A percentile compares a stretch with the other conserved stretches of the same genome.
Conservation (phyloP, 2,329 filamentous ascomycete genomes). For the Fusarium stilboides region DNA sequence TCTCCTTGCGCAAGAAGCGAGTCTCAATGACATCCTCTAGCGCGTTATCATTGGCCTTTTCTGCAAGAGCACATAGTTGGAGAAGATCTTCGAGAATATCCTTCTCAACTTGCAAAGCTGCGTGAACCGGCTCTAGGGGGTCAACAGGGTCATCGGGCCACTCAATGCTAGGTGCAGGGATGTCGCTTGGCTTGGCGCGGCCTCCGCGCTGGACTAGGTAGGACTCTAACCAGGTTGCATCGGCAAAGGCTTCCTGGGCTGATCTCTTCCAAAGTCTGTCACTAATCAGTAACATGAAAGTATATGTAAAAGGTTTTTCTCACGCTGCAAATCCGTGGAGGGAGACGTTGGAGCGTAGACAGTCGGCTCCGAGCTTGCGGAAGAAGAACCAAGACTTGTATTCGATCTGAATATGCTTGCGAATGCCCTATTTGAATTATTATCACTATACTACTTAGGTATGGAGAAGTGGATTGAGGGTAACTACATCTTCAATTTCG, state of each 20-base stretch:
- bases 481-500: constrained; percentile 5
- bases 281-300: neutral
- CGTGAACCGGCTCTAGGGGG: constrained; percentile 9
- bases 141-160: constrained; percentile 23
- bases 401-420: constrained; percentile 3
- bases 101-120: constrained; percentile 8
- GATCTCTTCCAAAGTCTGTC: constrained; percentile 15
- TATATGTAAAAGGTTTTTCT: neutral
- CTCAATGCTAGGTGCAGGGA: constrained; percentile 6
- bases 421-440: neutral
- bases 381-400: constrained; percentile 19
- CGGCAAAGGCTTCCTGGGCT: constrained; percentile 11
- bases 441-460: too few relatives aligned
- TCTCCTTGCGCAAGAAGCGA: constrained; percentile 24
- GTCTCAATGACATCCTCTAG: constrained; percentile 18
- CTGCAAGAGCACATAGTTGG: constrained; percentile 1
- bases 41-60: constrained; percentile 9
- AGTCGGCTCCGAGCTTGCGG: constrained; percentile 17
- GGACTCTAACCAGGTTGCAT: constrained; percentile 20
- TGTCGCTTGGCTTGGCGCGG: constrained; percentile 11
- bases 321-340: constrained; percentile 19
- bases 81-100: constrained; percentile 11
- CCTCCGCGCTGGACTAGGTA: constrained; percentile 21
- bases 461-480: too few relatives aligned
- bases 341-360: constrained; percentile 11